phyloP scores from a whole-genome alignment of 257 asterid species.

The Verbascum thapsus region DNA sequence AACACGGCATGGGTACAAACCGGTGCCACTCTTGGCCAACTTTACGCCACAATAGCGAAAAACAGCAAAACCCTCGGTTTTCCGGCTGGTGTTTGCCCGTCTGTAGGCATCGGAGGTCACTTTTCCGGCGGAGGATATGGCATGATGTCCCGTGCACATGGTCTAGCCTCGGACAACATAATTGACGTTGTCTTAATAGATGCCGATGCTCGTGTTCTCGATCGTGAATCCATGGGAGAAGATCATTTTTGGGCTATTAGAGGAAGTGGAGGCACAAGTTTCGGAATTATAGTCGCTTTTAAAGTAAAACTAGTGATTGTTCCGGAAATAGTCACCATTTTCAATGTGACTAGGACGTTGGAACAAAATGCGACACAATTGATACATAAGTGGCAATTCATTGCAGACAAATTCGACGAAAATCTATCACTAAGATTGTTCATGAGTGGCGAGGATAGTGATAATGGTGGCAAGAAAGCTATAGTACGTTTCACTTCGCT shows the following conservation, averaged over 20 bases:
- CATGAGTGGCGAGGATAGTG: background rate
- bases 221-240: constrained; percentile 48
- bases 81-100: constrained; percentile 46
- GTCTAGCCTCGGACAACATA: constrained; percentile 40
- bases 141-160: constrained; percentile 35
- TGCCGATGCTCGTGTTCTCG: constrained; percentile 34
- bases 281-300: constrained; percentile 42
- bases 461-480: constrained; percentile 5
- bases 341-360: constrained; percentile 32
- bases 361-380: constrained; percentile 47
- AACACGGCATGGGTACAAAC: constrained; percentile 49
- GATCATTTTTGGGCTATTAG: constrained; percentile 58
- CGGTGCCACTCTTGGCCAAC: constrained; percentile 48
- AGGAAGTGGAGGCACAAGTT: constrained; percentile 54
- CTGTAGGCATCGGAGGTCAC: constrained; percentile 56
- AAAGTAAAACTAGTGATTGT: constrained; percentile 35
- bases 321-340: constrained; percentile 41
- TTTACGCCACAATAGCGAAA: constrained; percentile 31
- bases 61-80: constrained; percentile 35
- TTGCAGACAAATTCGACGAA: constrained; percentile 43
- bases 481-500: constrained; percentile 35
- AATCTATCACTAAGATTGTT: constrained; percentile 35
- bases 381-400: constrained; percentile 43
- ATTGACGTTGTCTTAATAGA: constrained; percentile 42
- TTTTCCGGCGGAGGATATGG: constrained; percentile 55